These are phyloP conservation scores for Linum lewisii DNA, from an alignment of 345 rosid genomes.

Conservation along the genomic window DNA sequence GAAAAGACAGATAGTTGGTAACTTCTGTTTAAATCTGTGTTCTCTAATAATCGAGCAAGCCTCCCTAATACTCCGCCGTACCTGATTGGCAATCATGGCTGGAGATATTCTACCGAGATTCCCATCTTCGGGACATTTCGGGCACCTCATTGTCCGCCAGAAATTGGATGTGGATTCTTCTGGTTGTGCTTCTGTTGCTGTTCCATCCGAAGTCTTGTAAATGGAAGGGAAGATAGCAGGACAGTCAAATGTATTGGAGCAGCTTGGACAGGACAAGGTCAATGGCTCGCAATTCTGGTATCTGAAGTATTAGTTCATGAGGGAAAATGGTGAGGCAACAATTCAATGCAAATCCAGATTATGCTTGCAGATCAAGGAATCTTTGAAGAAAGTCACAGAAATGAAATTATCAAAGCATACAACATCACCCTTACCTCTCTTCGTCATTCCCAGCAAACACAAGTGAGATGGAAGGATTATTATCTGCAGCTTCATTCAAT, in stretches of 20 bases:
- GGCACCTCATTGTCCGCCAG: conserved; percentile 66
- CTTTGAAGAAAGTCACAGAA: neutral
- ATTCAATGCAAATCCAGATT: too few relatives aligned
- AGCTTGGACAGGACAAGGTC: conserved; percentile 72
- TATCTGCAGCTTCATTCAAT: conserved; percentile 35
- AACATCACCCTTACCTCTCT: conserved; percentile 52
- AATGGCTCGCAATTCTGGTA: conserved; percentile 70
- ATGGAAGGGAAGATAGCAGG: conserved; percentile 56
- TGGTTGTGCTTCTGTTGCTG: conserved; percentile 28
- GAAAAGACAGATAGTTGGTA: neutral
- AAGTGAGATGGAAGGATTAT: conserved; percentile 46
- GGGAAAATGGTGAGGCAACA: conserved; percentile 3
- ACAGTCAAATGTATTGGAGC: conserved; percentile 65
- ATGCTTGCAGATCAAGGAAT: neutral
- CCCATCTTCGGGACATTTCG: conserved; percentile 64
- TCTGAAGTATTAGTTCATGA: conserved; percentile 33
- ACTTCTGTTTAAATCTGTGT: neutral
- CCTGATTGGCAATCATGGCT: conserved; percentile 85
- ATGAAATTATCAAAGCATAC: neutral
- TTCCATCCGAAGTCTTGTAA: conserved; percentile 23
- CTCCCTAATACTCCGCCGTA: too few relatives aligned
- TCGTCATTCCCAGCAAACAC: conserved; percentile 56
- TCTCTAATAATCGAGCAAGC: neutral
- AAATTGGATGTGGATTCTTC: conserved; percentile 40
- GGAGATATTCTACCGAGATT: conserved; percentile 57